Conservation (phyloP, 2,329 filamentous ascomycete species). For the Epichloe amarillans region DNA sequence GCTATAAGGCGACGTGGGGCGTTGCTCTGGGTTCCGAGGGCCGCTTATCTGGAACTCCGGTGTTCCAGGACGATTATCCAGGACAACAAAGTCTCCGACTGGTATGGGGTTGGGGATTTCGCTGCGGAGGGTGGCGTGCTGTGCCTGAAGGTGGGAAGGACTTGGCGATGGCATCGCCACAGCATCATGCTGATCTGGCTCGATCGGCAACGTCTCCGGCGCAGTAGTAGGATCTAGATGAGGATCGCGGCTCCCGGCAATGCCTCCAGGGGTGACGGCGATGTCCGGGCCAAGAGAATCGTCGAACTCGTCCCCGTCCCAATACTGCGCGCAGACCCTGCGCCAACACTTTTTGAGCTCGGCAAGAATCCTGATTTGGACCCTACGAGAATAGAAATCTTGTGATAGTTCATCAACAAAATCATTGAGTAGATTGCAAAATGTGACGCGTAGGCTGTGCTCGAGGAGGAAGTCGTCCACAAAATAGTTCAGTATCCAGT, state of each 20-base stretch:
- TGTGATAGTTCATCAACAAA: conserved; percentile 42
- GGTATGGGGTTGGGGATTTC: conserved; percentile 33
- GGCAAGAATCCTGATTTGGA: conserved; percentile 69
- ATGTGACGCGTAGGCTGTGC: conserved; percentile 58
- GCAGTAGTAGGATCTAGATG: conserved; percentile 36
- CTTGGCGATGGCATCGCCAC: conserved; percentile 17
- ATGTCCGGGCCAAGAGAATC: conserved; percentile 47
- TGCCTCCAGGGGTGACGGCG: conserved; percentile 64
- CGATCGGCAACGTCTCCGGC: conserved; percentile 33
- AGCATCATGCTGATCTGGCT: conserved; percentile 31
- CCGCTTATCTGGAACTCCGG: conserved; percentile 25
- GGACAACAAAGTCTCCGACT: conserved; percentile 31
- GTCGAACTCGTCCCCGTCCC: conserved; percentile 62
- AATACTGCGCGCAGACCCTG: conserved; percentile 76
- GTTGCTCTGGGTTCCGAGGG: conserved; percentile 11
- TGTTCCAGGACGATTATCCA: conserved; percentile 32
- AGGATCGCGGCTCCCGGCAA: conserved; percentile 46
- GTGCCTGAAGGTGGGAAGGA: not conserved
- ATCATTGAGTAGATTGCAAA: conserved; percentile 69
- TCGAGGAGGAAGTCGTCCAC: conserved; percentile 81
- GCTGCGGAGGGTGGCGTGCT: conserved; percentile 24
- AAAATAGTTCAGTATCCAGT: conserved; percentile 98
- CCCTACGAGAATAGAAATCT: conserved; percentile 31
- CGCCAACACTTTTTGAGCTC: conserved; percentile 98
- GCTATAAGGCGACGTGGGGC: conserved; percentile 37